These are phyloP conservation scores for Digitaria exilis DNA, from an alignment of 202 grass and related monocot species.

Conservation along the genomic window DNA sequence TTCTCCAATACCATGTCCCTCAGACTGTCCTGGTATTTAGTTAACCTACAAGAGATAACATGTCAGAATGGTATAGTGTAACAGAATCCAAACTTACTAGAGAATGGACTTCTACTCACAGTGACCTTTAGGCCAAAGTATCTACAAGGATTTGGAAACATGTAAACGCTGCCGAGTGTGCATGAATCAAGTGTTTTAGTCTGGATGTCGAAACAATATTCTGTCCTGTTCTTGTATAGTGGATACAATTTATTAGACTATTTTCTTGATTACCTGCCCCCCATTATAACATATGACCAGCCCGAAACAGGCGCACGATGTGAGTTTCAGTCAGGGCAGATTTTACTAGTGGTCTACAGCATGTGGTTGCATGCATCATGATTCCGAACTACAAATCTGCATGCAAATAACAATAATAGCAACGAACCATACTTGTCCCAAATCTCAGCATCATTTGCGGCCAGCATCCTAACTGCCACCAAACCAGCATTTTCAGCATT, in stretches of 20 bases:
- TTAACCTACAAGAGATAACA: slow-evolving; percentile 42
- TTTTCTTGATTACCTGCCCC: background rate
- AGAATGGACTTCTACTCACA: too few species aligned
- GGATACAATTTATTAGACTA: background rate
- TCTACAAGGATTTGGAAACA: background rate
- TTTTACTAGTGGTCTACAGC: background rate
- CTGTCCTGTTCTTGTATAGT: too few species aligned
- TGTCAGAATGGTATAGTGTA: slow-evolving; percentile 11
- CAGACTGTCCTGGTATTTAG: slow-evolving; percentile 64
- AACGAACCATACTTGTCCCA: slow-evolving; percentile 55
- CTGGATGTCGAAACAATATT: background rate
- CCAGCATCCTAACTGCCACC: slow-evolving; percentile 69
- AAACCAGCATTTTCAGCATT: slow-evolving; percentile 93
- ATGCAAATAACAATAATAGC: slow-evolving; percentile 4
- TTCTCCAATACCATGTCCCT: slow-evolving; percentile 69
- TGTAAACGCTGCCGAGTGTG: background rate
- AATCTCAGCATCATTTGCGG: slow-evolving; percentile 64
- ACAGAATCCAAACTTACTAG: too few species aligned
- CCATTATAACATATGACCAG: background rate
- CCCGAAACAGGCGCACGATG: background rate
- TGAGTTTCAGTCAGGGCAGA: background rate
- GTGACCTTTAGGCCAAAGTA: slow-evolving; percentile 1
- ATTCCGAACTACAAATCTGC: slow-evolving; percentile 7
- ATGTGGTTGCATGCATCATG: background rate
- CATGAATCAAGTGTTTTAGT: background rate